These are phyloP conservation scores for Diversispora epigaea DNA, from an alignment of 192 early-diverging fungal genomes.

Conservation along the genomic window DNA sequence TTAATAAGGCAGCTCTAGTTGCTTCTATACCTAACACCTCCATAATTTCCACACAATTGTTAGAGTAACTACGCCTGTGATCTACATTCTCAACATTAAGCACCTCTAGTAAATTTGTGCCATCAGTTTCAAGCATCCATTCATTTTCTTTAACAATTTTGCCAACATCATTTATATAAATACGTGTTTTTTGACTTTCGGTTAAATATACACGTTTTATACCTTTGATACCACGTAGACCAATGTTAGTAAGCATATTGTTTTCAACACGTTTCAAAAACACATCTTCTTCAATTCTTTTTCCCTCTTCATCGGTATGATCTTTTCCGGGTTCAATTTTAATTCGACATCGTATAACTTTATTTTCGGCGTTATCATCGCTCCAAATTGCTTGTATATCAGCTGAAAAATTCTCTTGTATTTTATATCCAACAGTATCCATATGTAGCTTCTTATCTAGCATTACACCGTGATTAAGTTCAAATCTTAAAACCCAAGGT, in stretches of 20 bases:
- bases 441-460: conserved; percentile 88
- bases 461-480: conserved; percentile 77
- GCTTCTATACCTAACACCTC: conserved; percentile 96
- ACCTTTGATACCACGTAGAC: conserved; percentile 83
- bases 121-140: conserved; percentile 89
- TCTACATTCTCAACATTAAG: conserved; percentile 85
- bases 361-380: conserved; percentile 87
- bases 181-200: conserved; percentile 49
- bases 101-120: conserved; percentile 86
- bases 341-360: conserved; percentile 87
- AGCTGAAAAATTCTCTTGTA: conserved; percentile 74
- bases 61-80: conserved; percentile 77
- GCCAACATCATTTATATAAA: conserved; percentile 57
- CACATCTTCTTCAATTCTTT: conserved; percentile 73
- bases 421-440: conserved; percentile 75
- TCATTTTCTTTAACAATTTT: conserved; percentile 64
- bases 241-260: conserved; percentile 83
- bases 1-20: conserved; percentile 82
- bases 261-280: conserved; percentile 85
- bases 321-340: conserved; percentile 67
- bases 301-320: conserved; percentile 56
- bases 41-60: conserved; percentile 90
- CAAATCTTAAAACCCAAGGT: conserved; percentile 76
- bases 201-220: conserved; percentile 85
- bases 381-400: conserved; percentile 81